These are phyloP conservation scores for Pleurotus pulmonarius DNA, from an alignment of 768 basidiomycete species.

Conservation along the genomic window DNA sequence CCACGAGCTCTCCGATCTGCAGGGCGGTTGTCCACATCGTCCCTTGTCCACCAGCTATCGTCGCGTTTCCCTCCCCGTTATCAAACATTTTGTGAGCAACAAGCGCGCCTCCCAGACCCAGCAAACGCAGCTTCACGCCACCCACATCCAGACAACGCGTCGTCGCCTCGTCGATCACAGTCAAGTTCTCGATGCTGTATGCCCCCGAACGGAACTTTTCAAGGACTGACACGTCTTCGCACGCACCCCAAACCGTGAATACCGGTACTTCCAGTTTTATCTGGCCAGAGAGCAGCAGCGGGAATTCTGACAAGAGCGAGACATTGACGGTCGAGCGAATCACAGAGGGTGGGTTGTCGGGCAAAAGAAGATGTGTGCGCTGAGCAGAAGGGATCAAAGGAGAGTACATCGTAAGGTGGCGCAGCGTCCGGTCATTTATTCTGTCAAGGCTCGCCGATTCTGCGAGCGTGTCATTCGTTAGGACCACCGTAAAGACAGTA, in stretches of 20 bases:
- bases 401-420: slow-evolving; percentile 95
- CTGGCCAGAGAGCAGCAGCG: slow-evolving; percentile 83
- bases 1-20: slow-evolving; percentile 96
- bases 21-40: slow-evolving; percentile 99
- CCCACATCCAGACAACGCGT: slow-evolving; percentile 89
- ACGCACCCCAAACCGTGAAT: slow-evolving; percentile 95
- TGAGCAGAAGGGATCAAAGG: slow-evolving; percentile 86
- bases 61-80: slow-evolving; percentile 89
- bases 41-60: slow-evolving; percentile 97
- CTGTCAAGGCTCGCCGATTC: slow-evolving; percentile 78
- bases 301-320: slow-evolving; percentile 89
- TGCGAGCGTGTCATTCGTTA: slow-evolving; percentile 23
- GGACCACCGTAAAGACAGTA: slow-evolving; percentile 3
- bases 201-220: slow-evolving; percentile 88
- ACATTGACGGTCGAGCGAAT: slow-evolving; percentile 76
- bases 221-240: slow-evolving; percentile 90
- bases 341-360: slow-evolving; percentile 55
- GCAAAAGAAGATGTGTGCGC: slow-evolving; percentile 70
- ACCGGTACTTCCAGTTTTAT: slow-evolving; percentile 91
- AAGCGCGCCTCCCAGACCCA: slow-evolving; percentile 95
- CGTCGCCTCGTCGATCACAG: slow-evolving; percentile 93
- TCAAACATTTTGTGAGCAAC: slow-evolving; percentile 95
- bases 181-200: slow-evolving; percentile 85
- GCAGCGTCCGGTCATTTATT: slow-evolving; percentile 93
- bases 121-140: slow-evolving; percentile 87